Base-by-base conservation (phyloP, 2,329 filamentous ascomycete species). In the Pseudopithomyces maydicus region DNA sequence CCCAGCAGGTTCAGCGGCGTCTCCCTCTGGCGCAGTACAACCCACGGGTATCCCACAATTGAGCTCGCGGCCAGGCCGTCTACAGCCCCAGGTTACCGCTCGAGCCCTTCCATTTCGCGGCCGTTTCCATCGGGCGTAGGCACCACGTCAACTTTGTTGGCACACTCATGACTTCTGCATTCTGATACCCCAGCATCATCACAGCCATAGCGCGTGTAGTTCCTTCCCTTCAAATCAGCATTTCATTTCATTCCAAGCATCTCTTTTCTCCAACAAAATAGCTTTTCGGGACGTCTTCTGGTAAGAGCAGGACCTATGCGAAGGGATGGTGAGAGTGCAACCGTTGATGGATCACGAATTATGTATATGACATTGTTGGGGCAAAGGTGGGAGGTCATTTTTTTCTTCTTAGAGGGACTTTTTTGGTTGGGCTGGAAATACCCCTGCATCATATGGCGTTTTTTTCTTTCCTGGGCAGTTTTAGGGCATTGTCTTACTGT, bases 361-460 rank as follows among this genome's bases (percentile, higher is more conserved):
- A 39, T 46, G 41, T 44, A 46, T 17, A 44, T 56, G 17, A 23
- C 36, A 42, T 41, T 35, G 32, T 22, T 46, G 29, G 15, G 20
- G n/a, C n/a, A 47, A 20, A 14, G 19, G n/a, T 36, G 29, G 42
- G 39, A 12, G 29, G 17, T 4, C 26, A 29, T 29, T 29, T 29
- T 29, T 19, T 36, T 29, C 8, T 29, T 29, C 12, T 36, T 26
- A 41, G 49, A 44, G 20, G n/a, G 49, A 17, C 32, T 14, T 44
- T 41, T 42, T 46, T 14, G 10, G 43, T 42, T 43, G 42, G 44
- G 44, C 32, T 41, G 54, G 48, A 39, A 44, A 56, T 56, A 56
- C 54, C 54, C 54, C 47, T 52, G 54, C 54, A 56, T 56, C 44
- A 52, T 52, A 36, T 44, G 52, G 52, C 45, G 52, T 55, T 50